Evolutionary conservation across 2,329 filamentous ascomycete genomes (phyloP).

Genomic region (Scedosporium apiospermum): DNA sequence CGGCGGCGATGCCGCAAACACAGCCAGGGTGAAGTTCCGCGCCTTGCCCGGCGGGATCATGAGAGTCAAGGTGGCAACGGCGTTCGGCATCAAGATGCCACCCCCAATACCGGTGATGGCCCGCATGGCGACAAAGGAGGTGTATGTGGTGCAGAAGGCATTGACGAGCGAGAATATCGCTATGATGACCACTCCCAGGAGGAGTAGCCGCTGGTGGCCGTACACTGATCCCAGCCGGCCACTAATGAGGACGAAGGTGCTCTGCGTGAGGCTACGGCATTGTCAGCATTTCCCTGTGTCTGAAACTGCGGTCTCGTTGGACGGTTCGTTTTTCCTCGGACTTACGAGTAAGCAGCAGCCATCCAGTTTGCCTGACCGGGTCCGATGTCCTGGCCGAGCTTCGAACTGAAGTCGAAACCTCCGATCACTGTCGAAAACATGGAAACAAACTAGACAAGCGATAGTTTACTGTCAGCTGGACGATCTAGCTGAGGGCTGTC

Average conservation of each 20-base stretch:
- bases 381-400: conserved; percentile 17
- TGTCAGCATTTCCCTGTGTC: too few relatives aligned
- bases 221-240: conserved; percentile 48
- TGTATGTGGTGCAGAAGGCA: conserved; percentile 15
- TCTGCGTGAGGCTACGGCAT: conserved; percentile 29
- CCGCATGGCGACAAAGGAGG: conserved; percentile 28
- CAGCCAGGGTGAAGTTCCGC: conserved; percentile 51
- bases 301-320: too few relatives aligned
- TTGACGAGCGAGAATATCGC: conserved; percentile 32
- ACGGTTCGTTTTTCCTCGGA: not conserved
- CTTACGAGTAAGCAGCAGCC: conserved; percentile 25
- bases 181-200: conserved; percentile 46
- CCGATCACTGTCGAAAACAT: conserved; percentile 19
- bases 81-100: conserved; percentile 55
- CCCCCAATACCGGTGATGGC: conserved; percentile 54
- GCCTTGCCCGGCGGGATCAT: conserved; percentile 45
- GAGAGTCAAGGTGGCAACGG: conserved; percentile 49
- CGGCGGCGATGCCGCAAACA: conserved; percentile 37
- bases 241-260: conserved; percentile 48
- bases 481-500: not conserved
- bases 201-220: conserved; percentile 45
- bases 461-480: not conserved
- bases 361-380: conserved; percentile 28
- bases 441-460: conserved; percentile 17
- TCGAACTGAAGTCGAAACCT: conserved; percentile 17